These are phyloP conservation scores for Flagelloscypha sp. DNA, from an alignment of 768 basidiomycete species.

Conservation along the genomic window DNA sequence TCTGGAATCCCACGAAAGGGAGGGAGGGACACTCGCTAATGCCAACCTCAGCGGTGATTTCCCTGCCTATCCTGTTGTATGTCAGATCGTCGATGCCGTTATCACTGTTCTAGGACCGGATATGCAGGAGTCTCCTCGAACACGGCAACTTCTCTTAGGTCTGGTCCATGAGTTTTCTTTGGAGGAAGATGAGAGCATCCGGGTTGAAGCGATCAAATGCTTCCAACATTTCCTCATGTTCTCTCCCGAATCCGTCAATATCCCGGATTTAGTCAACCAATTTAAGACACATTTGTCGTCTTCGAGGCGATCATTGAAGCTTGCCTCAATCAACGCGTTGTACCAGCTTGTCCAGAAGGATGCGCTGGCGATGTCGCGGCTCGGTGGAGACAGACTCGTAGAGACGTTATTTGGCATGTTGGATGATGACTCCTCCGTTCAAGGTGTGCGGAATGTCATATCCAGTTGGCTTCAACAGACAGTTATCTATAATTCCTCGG, in stretches of 20 bases:
- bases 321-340: constrained; percentile 90
- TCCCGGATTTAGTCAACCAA: constrained; percentile 68
- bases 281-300: constrained; percentile 79
- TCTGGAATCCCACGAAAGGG: constrained; percentile 84
- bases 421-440: constrained; percentile 88
- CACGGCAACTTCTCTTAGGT: constrained; percentile 74
- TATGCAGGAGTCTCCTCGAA: constrained; percentile 77
- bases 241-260: constrained; percentile 73
- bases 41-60: constrained; percentile 86
- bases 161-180: constrained; percentile 78
- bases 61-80: constrained; percentile 86
- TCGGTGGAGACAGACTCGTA: constrained; percentile 90
- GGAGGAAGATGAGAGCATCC: constrained; percentile 81
- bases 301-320: constrained; percentile 74
- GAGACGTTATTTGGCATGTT: constrained; percentile 93
- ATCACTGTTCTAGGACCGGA: constrained; percentile 94
- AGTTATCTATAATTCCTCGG: constrained; percentile 84
- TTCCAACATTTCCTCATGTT: constrained; percentile 98
- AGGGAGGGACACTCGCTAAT: constrained; percentile 77
- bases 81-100: constrained; percentile 86
- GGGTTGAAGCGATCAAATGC: constrained; percentile 92
- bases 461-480: constrained; percentile 93
- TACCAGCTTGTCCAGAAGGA: constrained; percentile 98
- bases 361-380: constrained; percentile 80
- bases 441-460: constrained; percentile 91